phyloP scores from a whole-genome alignment of 257 asterid genomes.

The Prunella vulgaris region DNA sequence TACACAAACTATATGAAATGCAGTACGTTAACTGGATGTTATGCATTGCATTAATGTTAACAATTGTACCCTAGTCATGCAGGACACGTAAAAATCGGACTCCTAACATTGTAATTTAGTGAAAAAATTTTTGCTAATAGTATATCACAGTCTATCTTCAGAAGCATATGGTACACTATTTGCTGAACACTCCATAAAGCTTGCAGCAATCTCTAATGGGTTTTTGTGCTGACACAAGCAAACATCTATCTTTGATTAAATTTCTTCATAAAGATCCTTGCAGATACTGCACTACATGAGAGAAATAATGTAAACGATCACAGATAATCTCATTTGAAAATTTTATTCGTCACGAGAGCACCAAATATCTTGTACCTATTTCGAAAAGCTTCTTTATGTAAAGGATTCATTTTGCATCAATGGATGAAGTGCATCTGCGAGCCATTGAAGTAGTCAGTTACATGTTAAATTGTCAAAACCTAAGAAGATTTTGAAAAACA shows the following conservation, averaged over 20 bases:
- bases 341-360: neutral
- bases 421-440: neutral
- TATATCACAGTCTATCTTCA: neutral
- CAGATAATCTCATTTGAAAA: neutral
- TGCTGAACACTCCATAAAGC: neutral
- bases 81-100: neutral
- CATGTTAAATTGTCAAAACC: neutral
- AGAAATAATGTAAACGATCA: neutral
- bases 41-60: neutral
- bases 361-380: neutral
- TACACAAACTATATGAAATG: neutral
- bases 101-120: neutral
- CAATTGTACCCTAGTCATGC: neutral
- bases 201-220: neutral
- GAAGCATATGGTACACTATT: neutral
- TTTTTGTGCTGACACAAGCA: neutral
- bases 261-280: neutral
- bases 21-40: neutral
- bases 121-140: neutral
- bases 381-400: neutral
- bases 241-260: neutral
- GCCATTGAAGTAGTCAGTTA: conserved; percentile 3
- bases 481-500: neutral
- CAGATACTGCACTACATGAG: neutral
- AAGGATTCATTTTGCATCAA: conserved; percentile 5